Evolutionary conservation across 2,329 filamentous ascomycete genomes (phyloP).

Genomic region (Rhynchosporium secalis): DNA sequence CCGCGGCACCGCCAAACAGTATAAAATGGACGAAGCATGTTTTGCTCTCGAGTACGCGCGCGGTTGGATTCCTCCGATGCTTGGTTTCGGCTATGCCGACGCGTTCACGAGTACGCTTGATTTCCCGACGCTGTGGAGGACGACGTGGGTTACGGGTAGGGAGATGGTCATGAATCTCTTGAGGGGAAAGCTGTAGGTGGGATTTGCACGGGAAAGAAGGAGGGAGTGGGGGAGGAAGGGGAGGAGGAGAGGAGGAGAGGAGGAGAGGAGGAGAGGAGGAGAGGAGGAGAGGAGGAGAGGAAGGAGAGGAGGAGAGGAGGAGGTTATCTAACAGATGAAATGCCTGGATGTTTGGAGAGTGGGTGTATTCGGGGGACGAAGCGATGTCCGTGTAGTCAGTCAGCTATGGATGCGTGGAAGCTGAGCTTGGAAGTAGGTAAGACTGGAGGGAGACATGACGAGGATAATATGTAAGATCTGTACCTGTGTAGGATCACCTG

Average conservation of each 20-base stretch:
- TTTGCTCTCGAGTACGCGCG: conserved; percentile 83
- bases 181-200: conserved; percentile 59
- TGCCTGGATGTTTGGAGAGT: too few relatives aligned
- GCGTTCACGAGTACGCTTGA: conserved; percentile 78
- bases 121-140: conserved; percentile 80
- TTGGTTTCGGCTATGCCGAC: conserved; percentile 87
- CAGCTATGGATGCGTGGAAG: too few relatives aligned
- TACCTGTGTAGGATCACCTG: too few relatives aligned
- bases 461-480: too few relatives aligned
- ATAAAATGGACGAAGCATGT: conserved; percentile 74
- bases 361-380: too few relatives aligned
- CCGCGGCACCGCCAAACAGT: conserved; percentile 76
- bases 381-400: too few relatives aligned
- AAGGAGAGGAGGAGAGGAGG: background rate
- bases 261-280: background rate
- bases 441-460: too few relatives aligned
- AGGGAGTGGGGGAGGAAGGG: background rate
- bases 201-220: background rate
- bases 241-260: background rate
- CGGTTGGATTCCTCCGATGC: conserved; percentile 91
- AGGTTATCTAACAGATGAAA: too few relatives aligned
- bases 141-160: conserved; percentile 68
- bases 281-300: background rate
- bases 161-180: conserved; percentile 76
- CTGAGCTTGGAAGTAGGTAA: too few relatives aligned